These are phyloP conservation scores for Drechslerella dactyloides DNA, from an alignment of 2,329 filamentous ascomycete genomes.

Conservation along the genomic window DNA sequence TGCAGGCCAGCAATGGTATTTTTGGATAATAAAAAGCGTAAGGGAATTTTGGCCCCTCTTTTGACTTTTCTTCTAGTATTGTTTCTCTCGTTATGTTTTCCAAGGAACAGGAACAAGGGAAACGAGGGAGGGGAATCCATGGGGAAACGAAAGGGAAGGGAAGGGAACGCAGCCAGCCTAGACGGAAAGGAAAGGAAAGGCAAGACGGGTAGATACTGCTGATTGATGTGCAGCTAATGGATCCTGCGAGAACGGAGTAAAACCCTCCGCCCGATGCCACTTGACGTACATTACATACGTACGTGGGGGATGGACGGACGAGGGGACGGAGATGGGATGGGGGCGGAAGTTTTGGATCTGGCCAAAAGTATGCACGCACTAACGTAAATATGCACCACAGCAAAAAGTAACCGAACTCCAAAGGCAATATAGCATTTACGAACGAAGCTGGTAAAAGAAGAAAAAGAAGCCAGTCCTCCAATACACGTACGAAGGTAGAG, in stretches of 20 bases:
- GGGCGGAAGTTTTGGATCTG: background rate
- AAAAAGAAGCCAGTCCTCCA: too few species aligned
- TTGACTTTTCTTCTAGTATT: too few species aligned
- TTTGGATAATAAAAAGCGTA: too few species aligned
- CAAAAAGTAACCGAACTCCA: background rate
- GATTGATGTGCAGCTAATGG: too few species aligned
- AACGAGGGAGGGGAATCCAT: too few species aligned
- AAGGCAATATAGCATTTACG: background rate
- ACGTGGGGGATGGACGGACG: background rate
- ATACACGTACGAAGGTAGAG: too few species aligned
- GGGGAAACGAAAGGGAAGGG: too few species aligned
- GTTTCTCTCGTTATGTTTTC: too few species aligned
- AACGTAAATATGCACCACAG: background rate
- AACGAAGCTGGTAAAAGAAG: background rate
- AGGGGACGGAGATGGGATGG: background rate
- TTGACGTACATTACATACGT: background rate
- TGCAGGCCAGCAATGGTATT: too few species aligned
- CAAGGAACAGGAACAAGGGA: background rate
- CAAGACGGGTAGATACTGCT: slow-evolving; percentile 9
- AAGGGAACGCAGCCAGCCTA: slow-evolving; percentile 9
- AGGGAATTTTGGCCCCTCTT: too few species aligned
- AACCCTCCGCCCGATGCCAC: background rate
- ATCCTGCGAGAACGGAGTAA: background rate
- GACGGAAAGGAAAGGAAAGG: slow-evolving; percentile 3
- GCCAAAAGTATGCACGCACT: background rate